Evolutionary conservation across 352 stramenopile species (phyloP), one percentile per base, ranked within the genome.

Genomic region (Pythium dissimile): DNA sequence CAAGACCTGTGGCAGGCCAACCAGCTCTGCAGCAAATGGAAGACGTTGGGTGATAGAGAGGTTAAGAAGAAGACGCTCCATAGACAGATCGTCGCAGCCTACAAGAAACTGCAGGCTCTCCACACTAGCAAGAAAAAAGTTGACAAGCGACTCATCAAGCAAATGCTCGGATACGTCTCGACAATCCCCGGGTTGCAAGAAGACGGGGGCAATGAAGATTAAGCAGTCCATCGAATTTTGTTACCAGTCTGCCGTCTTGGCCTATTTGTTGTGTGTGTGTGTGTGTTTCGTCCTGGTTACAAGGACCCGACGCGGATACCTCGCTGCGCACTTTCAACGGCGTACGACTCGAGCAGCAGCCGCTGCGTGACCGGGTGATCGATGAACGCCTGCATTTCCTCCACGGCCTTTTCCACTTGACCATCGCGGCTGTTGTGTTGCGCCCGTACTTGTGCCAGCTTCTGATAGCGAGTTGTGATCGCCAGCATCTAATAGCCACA

Each of bases 91-190:
- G 54, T 71, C 2, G 64, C 64, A 20, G 80, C 84, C 34, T 94
- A 90, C 75, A 88, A 86, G 64, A 77, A 72, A 12, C 64, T 94
- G 39, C 78, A 92, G 60, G 58, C 73, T 31, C 66, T 92, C 49
- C 73, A 88, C 52, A 66, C 72, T 5, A 86, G 77, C 60, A 90
- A 88, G 53, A 94, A 94, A 64, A 84, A 79, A 37, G 53, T 86
- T 35, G 82, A 94, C 68, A 89, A 89, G 64, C 87, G 80, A 50
- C 56, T 91, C 38, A 75, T 92, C 58, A 94, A 94, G 62, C 74
- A 92, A 54, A 89, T 94, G 78, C 66, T 94, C 24, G 72, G 68
- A 32, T 94, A 94, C 59, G 58, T 94, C 34, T 77, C 84, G 24
- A 86, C 76, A 15, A 79, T 94, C 16, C 77, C 75, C 30, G 75